A percentile compares a stretch with the other conserved stretches of the same genome.
These are phyloP conservation scores for Penicillium nordicum DNA, from an alignment of 2,329 filamentous ascomycete genomes.

Conservation along the genomic window DNA sequence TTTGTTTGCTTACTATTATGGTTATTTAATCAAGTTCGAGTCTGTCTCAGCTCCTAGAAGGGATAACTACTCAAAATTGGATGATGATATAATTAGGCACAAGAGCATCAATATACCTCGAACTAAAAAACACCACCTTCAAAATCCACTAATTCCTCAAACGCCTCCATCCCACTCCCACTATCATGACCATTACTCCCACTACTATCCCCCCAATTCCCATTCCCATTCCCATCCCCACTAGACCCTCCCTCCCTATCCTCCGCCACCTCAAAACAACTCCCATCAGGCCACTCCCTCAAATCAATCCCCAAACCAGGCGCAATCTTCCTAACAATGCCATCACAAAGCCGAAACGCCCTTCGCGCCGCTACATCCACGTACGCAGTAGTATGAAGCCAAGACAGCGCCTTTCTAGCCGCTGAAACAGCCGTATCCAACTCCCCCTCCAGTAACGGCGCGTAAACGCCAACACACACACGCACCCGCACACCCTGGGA, in stretches of 20 bases:
- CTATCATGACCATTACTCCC: neutral
- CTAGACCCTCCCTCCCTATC: neutral
- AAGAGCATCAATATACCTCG: no score
- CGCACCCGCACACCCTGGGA: neutral
- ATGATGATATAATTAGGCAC: no score
- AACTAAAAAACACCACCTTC: conserved; percentile 8
- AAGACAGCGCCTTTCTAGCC: conserved; percentile 38
- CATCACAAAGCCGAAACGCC: conserved; percentile 36
- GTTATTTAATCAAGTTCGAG: no score
- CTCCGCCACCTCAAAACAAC: conserved; percentile 6
- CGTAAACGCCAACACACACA: neutral
- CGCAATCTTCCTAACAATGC: conserved; percentile 31
- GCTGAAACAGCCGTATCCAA: conserved; percentile 23
- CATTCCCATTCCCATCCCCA: neutral
- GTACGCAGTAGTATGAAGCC: conserved; percentile 36
- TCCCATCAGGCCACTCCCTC: conserved; percentile 27
- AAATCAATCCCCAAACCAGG: conserved; percentile 31
- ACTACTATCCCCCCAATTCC: neutral
- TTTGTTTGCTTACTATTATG: no score
- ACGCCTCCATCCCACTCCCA: conserved; percentile 8
- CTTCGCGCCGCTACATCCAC: conserved; percentile 32
- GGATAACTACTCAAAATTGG: no score
- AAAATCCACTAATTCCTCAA: conserved; percentile 22
- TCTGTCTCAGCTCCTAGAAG: no score
- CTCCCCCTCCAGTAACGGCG: conserved; percentile 23